Percentiles rank a stretch among this genome's conserved stretches.
Evolutionary conservation across 768 basidiomycete genomes (phyloP).

Genomic region (Agaricus subrufescens): DNA sequence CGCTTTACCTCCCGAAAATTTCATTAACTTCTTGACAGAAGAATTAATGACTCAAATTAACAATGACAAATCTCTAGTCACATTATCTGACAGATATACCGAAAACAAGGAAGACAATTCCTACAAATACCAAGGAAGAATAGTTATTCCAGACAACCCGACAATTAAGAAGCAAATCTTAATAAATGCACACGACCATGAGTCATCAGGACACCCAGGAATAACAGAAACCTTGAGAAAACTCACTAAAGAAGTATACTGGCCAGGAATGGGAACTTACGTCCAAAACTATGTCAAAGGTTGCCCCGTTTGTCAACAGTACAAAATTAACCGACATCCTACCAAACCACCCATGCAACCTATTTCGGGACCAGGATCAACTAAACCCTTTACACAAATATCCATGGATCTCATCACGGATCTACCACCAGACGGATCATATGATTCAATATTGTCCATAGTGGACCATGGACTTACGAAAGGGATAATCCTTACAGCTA

Average conservation of each 20-base stretch:
- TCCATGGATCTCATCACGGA: no score
- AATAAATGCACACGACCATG: conserved; percentile 3
- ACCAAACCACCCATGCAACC: conserved; percentile 9
- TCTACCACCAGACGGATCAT: no score
- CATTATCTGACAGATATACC: no score
- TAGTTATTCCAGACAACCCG: conserved; percentile 2
- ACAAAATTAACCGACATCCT: conserved; percentile 11
- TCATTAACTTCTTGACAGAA: no score
- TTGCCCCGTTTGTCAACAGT: conserved; percentile 17
- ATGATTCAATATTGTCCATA: no score
- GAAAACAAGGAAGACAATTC: no score
- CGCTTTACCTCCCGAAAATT: no score
- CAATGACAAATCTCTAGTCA: no score
- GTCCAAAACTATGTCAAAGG: conserved; percentile 17
- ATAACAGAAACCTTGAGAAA: neutral
- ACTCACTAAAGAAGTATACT: conserved; percentile 13
- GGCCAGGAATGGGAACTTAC: conserved; percentile 16
- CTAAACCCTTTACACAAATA: conserved; percentile 2
- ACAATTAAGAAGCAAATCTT: neutral
- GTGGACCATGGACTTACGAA: no score
- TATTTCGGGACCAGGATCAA: conserved; percentile 3
- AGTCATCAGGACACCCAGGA: conserved; percentile 13
- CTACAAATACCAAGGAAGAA: no score
- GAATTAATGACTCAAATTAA: no score
- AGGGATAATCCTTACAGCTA: no score